These are phyloP conservation scores for Penicillium sp. DNA, from an alignment of 2,329 filamentous ascomycete genomes.

Conservation along the genomic window DNA sequence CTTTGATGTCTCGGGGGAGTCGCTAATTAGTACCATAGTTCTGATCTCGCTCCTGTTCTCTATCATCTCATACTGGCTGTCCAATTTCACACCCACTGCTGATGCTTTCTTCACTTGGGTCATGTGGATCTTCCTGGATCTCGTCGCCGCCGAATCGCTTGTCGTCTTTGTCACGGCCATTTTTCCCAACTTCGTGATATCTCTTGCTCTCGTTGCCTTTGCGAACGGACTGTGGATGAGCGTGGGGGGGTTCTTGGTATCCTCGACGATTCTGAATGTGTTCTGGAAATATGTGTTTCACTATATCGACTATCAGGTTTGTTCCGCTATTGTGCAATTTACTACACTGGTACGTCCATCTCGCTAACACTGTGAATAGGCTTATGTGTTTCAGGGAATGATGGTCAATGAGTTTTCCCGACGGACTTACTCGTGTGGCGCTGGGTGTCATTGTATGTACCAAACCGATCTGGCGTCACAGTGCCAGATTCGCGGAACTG, in stretches of 20 bases:
- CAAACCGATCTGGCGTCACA: slow-evolving; percentile 58
- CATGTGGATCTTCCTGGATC: slow-evolving; percentile 81
- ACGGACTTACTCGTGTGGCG: slow-evolving; percentile 62
- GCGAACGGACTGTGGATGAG: slow-evolving; percentile 90
- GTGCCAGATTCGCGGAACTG: slow-evolving; percentile 69
- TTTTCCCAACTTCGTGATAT: slow-evolving; percentile 75
- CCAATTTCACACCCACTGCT: slow-evolving; percentile 66
- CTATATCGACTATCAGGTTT: slow-evolving; percentile 78
- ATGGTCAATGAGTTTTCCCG: slow-evolving; percentile 82
- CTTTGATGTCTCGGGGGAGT: too few relatives aligned
- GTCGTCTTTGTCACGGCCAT: slow-evolving; percentile 73
- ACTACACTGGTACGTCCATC: too few relatives aligned
- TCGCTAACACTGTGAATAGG: slow-evolving; percentile 35
- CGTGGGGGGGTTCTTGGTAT: slow-evolving; percentile 78
- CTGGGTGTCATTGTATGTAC: slow-evolving; percentile 73
- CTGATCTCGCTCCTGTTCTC: slow-evolving; percentile 74
- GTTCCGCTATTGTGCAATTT: too few relatives aligned
- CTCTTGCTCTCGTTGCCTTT: slow-evolving; percentile 76
- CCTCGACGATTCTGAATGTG: slow-evolving; percentile 67
- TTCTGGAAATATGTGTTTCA: slow-evolving; percentile 88
- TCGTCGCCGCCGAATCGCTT: slow-evolving; percentile 76
- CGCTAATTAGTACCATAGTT: slow-evolving; percentile 43
- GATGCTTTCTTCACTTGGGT: slow-evolving; percentile 72
- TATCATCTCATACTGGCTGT: slow-evolving; percentile 73
- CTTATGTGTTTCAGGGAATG: slow-evolving; percentile 86